Base-by-base conservation (phyloP, 2,329 filamentous ascomycete species). In the Fusarium multiceps region DNA sequence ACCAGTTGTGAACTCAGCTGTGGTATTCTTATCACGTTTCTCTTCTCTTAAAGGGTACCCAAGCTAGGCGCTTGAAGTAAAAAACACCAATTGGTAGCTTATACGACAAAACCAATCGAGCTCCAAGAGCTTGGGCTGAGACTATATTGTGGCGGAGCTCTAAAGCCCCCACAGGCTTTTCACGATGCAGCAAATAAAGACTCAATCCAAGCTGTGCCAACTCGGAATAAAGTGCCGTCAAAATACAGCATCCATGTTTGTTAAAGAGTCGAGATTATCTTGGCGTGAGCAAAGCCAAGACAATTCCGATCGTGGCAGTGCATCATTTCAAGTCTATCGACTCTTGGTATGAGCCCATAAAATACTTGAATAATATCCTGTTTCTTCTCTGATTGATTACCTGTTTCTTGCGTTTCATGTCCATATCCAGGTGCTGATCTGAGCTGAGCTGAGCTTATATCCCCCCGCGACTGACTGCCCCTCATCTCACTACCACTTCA, bases 91-190 rank as follows among this genome's bases (percentile, higher is more conserved):
- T 27, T 16, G 3, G 28, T 6, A 49, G 20, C 13, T 13, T n/a
- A 55, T 55, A 68, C 40, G 45, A 47, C 11, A 45, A 41, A 32
- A 28, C 49, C 54, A 58, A 64, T 48, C 56, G 45, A 45, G 27
- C 18, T 25, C 47, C 54, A 55, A 59, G 54, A 65, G 58, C 66
- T 56, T 53, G 51, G 45, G n/a, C 62, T 47, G 6, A 28, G 14
- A 46, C 32, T 53, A 30, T 20, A 45, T 43, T 55, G 71, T 72
- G 68, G 67, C 71, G 67, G 69, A 70, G 73, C 69, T 57, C 47
- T 9, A 30, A 51, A 27, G 51, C 56, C 61, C 65, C 72, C 70
- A 74, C 71, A 49, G 45, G 54, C 28, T 55, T 4, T 32, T 59
- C 62, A 72, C 68, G 58, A 64, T 21, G 47, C 32, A 73, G 30